A percentile compares a stretch with the other conserved stretches of the same genome.
These are phyloP conservation scores for Penicillium freii DNA, from an alignment of 2,329 filamentous ascomycete genomes.

Conservation along the genomic window DNA sequence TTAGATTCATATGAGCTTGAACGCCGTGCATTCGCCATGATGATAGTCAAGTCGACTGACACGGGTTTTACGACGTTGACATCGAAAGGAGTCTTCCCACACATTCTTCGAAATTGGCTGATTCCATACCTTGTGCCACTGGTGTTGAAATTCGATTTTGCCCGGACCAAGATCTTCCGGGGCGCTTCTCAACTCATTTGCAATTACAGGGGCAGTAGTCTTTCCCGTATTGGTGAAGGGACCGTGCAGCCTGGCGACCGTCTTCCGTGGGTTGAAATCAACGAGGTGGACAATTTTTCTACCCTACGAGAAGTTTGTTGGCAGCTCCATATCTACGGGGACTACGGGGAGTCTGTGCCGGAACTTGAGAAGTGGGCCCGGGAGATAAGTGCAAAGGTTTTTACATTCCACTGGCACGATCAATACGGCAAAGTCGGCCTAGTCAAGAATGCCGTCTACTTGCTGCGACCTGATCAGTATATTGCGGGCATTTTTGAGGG, in stretches of 20 bases:
- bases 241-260: constrained; percentile 50
- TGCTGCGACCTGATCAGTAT: constrained; percentile 34
- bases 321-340: constrained; percentile 36
- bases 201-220: constrained; percentile 42
- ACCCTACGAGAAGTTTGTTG: constrained; percentile 26
- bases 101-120: constrained; percentile 40
- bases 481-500: constrained; percentile 26
- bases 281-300: constrained; percentile 28
- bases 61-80: constrained; percentile 41
- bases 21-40: constrained; percentile 48
- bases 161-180: constrained; percentile 28
- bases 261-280: constrained; percentile 35
- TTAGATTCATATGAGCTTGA: constrained; percentile 52
- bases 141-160: constrained; percentile 20
- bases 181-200: constrained; percentile 47
- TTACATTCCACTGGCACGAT: constrained; percentile 26
- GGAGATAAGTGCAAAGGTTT: constrained; percentile 18
- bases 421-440: constrained; percentile 25
- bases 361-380: constrained; percentile 28
- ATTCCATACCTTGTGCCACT: constrained; percentile 38
- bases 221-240: constrained; percentile 30
- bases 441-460: constrained; percentile 26
- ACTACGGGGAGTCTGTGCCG: constrained; percentile 21
- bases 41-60: constrained; percentile 46
- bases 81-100: constrained; percentile 42